These are phyloP conservation scores for Rheum nobile DNA, from an alignment of 148 eudicot species.

Conservation along the genomic window DNA sequence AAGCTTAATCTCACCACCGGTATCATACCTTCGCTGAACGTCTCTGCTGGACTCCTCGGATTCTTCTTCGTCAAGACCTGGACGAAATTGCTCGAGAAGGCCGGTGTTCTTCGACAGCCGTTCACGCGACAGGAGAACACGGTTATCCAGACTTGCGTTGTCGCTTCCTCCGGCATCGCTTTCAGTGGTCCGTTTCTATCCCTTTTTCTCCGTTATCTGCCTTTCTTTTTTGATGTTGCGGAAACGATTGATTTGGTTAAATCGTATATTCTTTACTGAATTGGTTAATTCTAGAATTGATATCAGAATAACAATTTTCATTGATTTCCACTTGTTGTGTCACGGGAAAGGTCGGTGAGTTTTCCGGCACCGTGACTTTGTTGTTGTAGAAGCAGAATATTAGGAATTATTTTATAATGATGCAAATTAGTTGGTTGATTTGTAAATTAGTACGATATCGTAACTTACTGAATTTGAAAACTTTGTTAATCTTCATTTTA, in stretches of 20 bases:
- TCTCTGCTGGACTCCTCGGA: slow-evolving; percentile 31
- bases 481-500: neutral
- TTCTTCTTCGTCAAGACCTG: slow-evolving; percentile 34
- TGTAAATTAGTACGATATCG: neutral
- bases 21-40: slow-evolving; percentile 28
- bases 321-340: neutral
- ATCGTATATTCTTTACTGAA: neutral
- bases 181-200: slow-evolving; percentile 25
- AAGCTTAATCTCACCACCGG: slow-evolving; percentile 33
- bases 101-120: slow-evolving; percentile 22
- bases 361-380: neutral
- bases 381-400: neutral
- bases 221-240: neutral
- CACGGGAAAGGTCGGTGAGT: neutral
- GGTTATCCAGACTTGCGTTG: slow-evolving; percentile 36
- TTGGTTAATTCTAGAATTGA: neutral
- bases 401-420: neutral
- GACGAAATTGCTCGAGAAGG: slow-evolving; percentile 21
- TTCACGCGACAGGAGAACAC: slow-evolving; percentile 41
- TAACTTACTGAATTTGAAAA: neutral
- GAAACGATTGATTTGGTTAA: neutral
- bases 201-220: neutral
- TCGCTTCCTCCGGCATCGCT: slow-evolving; percentile 34
- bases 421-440: neutral
- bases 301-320: neutral